A percentile compares a stretch with the other conserved stretches of the same genome.
phyloP scores from a whole-genome alignment of 1,284 basidiomycete genomes.

The Cerioporus squamosus region DNA sequence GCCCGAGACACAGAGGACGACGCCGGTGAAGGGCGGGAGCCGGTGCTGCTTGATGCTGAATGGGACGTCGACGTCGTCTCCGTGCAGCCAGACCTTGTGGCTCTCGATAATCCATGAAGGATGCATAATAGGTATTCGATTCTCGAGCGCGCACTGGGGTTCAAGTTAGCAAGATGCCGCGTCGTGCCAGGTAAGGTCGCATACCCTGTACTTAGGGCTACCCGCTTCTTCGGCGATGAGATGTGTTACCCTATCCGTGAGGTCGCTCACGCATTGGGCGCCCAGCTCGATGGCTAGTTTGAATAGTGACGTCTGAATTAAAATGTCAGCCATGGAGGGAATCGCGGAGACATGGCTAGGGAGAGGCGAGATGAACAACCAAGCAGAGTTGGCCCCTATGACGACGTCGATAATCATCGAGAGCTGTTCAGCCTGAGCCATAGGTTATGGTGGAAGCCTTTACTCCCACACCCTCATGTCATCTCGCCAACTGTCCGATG shows the following conservation, averaged over 20 bases:
- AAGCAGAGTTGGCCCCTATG: neutral
- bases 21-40: constrained; percentile 66
- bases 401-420: no score
- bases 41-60: constrained; percentile 60
- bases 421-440: no score
- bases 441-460: no score
- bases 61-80: constrained; percentile 70
- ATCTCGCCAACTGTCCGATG: no score
- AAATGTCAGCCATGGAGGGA: neutral
- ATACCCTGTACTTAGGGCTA: constrained; percentile 75
- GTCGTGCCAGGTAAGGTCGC: constrained; percentile 24
- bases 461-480: no score
- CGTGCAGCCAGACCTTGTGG: constrained; percentile 73
- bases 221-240: constrained; percentile 72
- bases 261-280: constrained; percentile 63
- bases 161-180: neutral
- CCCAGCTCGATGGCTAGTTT: constrained; percentile 79
- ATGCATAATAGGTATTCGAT: constrained; percentile 73
- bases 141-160: constrained; percentile 73
- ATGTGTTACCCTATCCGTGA: constrained; percentile 83
- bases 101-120: constrained; percentile 74
- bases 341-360: neutral
- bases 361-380: no score
- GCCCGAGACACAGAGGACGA: constrained; percentile 72
- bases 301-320: constrained; percentile 73